A percentile compares a stretch with the other conserved stretches of the same genome.
These are phyloP conservation scores for Erythrophleum ivorense DNA, from an alignment of 331 rosid genomes.

Conservation along the genomic window DNA sequence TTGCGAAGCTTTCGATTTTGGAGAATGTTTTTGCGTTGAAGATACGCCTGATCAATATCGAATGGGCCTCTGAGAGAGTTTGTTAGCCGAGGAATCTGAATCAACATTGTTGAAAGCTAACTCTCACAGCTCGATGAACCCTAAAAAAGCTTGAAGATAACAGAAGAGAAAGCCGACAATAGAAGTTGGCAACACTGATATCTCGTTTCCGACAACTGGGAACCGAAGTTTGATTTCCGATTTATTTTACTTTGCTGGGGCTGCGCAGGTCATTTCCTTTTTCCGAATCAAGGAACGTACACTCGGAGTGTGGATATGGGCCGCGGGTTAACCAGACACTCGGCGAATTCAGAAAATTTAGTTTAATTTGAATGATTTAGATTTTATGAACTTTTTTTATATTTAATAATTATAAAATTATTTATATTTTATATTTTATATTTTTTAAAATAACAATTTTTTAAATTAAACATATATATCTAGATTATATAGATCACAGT, in stretches of 20 bases:
- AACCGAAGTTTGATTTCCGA: not conserved
- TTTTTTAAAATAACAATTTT: too few relatives aligned
- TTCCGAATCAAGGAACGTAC: not conserved
- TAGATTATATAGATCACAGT: too few relatives aligned
- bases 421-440: too few relatives aligned
- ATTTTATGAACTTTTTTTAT: too few relatives aligned
- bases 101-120: constrained; percentile 52
- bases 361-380: too few relatives aligned
- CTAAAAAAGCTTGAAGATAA: not conserved
- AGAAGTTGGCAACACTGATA: not conserved
- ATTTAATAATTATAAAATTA: too few relatives aligned
- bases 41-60: constrained; percentile 84
- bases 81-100: constrained; percentile 88
- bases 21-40: constrained; percentile 81
- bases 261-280: not conserved
- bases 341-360: too few relatives aligned
- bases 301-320: too few relatives aligned
- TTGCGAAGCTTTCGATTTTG: constrained; percentile 57
- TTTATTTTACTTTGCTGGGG: not conserved
- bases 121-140: not conserved
- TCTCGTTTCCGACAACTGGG: not conserved
- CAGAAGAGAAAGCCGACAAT: not conserved
- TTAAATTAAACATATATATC: too few relatives aligned
- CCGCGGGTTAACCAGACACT: too few relatives aligned
- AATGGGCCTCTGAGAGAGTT: constrained; percentile 84